These are phyloP conservation scores for Capsicum rhomboideum DNA, from an alignment of 257 asterid species.

Conservation along the genomic window DNA sequence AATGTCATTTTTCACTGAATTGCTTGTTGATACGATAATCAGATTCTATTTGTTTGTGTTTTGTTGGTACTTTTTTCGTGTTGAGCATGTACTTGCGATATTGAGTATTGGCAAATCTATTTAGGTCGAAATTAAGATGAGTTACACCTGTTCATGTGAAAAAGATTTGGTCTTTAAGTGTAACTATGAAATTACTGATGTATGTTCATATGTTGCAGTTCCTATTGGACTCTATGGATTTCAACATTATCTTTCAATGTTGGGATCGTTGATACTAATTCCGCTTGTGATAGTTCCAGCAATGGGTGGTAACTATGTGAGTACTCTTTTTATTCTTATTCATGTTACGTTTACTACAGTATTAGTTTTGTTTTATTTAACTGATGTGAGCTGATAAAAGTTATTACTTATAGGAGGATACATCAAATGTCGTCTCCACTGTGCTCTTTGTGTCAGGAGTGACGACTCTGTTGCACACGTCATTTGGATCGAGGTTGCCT, in stretches of 20 bases:
- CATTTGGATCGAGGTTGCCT: conserved; percentile 96
- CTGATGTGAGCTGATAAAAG: conserved; percentile 13
- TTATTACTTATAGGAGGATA: conserved; percentile 67
- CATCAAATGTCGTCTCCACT: conserved; percentile 83
- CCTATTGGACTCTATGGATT: conserved; percentile 92
- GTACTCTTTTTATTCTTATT: conserved; percentile 27
- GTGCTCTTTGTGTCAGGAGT: conserved; percentile 87
- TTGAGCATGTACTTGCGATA: neutral
- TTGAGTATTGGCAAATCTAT: neutral
- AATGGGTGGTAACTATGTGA: conserved; percentile 98
- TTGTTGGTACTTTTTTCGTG: neutral
- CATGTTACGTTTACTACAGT: neutral
- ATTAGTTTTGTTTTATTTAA: neutral
- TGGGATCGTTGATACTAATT: conserved; percentile 89
- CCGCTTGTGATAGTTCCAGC: conserved; percentile 99
- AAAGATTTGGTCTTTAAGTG: neutral
- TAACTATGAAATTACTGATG: neutral
- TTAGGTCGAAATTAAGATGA: neutral
- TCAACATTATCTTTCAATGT: conserved; percentile 85
- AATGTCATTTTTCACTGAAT: neutral
- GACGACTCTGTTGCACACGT: conserved; percentile 76
- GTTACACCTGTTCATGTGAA: neutral
- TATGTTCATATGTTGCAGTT: conserved; percentile 47
- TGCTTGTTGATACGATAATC: neutral
- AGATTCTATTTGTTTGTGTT: neutral